Base-by-base conservation (phyloP, 129 eudicot species). In the carrot (Daucus carota) region DNA sequence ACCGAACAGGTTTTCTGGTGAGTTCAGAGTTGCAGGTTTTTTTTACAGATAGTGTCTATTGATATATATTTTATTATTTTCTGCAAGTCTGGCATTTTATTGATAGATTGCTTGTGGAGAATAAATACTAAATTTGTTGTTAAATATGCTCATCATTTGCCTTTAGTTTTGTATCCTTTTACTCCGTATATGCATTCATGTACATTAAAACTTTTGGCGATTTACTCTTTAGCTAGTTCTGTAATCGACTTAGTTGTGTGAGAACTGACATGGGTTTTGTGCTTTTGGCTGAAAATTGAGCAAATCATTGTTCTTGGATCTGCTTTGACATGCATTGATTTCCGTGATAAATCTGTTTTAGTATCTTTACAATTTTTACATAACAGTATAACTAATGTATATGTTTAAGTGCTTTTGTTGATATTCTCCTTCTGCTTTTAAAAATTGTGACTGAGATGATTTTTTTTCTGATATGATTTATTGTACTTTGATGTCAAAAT, bases 1-100 rank as follows among this genome's bases (percentile, higher is more conserved):
- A 57, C 65, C 31, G 34, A 89, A 80, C 76, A 86, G 87, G 80
- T 70, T 80, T 71, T 74, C 96, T 79, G 89, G 98, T 90, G 73
- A 83, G 83, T 80, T 43, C 17, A 6, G 11, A 29, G 8, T 38
- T 8, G 0, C 8, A 3, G 8, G 13, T 74, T 77, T 46, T 24
- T 24, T 41, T 45, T 70, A 31, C 69, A 48, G 47, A 28, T 29
- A 63, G 40, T 57, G 31, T 24, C 68, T 11, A 0, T 29, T 26
- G 22, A 63, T 16, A 63, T 63, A 11, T 29, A n/a, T 29, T 15
- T 63, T 44, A 67, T 67, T 18, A 34, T 67, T 62, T 63, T 63
- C 38, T 29, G 70, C 40, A 63, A 26, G 38, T 57, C 14, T 54
- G 32, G 65, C 65, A 26, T n/a, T n/a, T n/a, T n/a, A 7, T 57